Evolutionary conservation across 1,139 yeast genomes (phyloP).

Genomic region (Blastobotrys arbuscula): DNA sequence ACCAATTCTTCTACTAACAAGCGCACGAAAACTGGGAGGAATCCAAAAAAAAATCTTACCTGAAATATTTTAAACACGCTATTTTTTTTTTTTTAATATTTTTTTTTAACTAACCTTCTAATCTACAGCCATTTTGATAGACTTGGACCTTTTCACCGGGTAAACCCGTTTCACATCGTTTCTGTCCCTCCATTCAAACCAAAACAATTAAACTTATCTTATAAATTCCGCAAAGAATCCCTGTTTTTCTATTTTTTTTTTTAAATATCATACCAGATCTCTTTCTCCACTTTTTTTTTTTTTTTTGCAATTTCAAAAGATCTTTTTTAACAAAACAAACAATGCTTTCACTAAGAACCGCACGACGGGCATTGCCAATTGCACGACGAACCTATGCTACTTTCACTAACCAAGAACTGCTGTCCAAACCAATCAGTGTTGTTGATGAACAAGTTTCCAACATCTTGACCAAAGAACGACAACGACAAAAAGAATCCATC

Average conservation of each 20-base stretch:
- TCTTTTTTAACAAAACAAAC: not conserved
- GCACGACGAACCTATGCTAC: conserved; percentile 11
- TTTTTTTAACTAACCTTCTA: too few relatives aligned
- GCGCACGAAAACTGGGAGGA: not conserved
- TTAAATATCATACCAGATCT: not conserved
- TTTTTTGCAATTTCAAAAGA: not conserved
- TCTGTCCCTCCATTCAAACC: not conserved
- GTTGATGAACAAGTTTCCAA: conserved; percentile 38
- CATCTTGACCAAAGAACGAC: conserved; percentile 80
- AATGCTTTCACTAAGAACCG: conserved; percentile 4
- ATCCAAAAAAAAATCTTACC: not conserved
- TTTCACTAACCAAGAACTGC: conserved; percentile 11
- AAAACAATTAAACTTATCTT: not conserved
- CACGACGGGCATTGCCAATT: conserved; percentile 10
- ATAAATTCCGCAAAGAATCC: not conserved
- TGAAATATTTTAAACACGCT: too few relatives aligned
- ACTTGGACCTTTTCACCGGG: too few relatives aligned
- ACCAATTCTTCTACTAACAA: too few relatives aligned
- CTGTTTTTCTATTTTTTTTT: not conserved
- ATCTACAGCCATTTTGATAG: too few relatives aligned
- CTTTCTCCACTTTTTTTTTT: not conserved
- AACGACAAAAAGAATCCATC: conserved; percentile 91
- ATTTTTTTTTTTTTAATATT: too few relatives aligned
- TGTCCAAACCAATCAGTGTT: conserved; percentile 27
- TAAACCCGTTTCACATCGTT: conserved; percentile 1